Evolutionary conservation across 192 early-diverging fungal genomes (phyloP), one percentile per base, ranked within the genome.

Genomic region (Backusella australiensis): DNA sequence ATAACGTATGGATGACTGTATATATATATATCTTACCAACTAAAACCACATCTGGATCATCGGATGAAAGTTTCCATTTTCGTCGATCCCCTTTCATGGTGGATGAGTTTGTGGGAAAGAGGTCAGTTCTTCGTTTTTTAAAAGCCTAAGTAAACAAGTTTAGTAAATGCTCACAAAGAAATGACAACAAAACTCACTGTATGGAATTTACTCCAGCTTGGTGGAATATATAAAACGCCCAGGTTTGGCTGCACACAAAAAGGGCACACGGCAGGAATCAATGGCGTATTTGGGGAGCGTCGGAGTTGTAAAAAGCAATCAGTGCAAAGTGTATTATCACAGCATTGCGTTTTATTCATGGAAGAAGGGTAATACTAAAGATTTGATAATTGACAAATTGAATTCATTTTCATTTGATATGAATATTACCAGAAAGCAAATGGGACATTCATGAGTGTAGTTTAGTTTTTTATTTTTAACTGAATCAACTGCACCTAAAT

Each of bases 281-380:
- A 32, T 4, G 69, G 44, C 1, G 71, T 23, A 6, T 56, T 66
- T 11, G 46, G 0, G 21, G 78, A 67, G 17, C 69, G 71, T 69
- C 72, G 49, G 34, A 80, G 53, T 42, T 80, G 71, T 44, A 80
- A 39, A 73, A 80, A 80, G 71, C 79, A 80, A 17, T 80, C 79
- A 2, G 79, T 76, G 35, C 79, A 80, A 34, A 80, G 76, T 52
- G 79, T 70, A 23, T 80, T 59, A 36, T 73, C 49, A 34, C 79
- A 80, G 49, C 79, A 80, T 34, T 71, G 65, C 12, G 79, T 59
- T 41, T 76, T 76, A 73, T 80, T 80, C 52, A 76, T 75, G 41
- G 42, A 67, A 32, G 74, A 19, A n/a, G 75, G 75, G 69, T 80
- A 80, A 36, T 41, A 80, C 79, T 76, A 65, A 32, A 9, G 53